These are phyloP conservation scores for Ophiostoma himal-ulmi DNA, from an alignment of 2,329 filamentous ascomycete genomes.

Conservation along the genomic window DNA sequence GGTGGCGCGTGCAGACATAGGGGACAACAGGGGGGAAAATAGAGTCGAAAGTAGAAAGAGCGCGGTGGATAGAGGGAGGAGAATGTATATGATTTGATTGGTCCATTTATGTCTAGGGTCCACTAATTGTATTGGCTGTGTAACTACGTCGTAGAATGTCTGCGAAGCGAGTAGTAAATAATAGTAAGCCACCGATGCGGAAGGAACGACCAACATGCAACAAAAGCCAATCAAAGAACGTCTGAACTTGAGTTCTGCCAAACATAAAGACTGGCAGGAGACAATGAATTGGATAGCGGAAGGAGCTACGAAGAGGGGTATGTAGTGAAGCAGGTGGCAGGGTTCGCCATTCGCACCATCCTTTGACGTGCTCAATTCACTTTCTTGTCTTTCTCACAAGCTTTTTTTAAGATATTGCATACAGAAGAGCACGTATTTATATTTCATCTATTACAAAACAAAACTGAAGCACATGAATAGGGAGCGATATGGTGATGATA, in stretches of 20 bases:
- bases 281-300: not conserved
- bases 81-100: not conserved
- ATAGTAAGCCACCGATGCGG: not conserved
- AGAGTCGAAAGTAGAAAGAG: constrained; percentile 16
- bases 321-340: not conserved
- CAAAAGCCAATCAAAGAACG: not conserved
- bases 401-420: not conserved
- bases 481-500: not conserved
- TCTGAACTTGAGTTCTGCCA: not conserved
- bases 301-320: constrained; percentile 3
- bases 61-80: not conserved
- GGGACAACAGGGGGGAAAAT: constrained; percentile 4
- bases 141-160: not conserved
- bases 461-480: not conserved
- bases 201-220: not conserved
- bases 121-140: constrained; percentile 5
- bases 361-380: not conserved
- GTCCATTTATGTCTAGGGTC: not conserved
- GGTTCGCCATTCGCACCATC: not conserved
- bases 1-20: constrained; percentile 22
- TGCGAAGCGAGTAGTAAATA: constrained; percentile 1
- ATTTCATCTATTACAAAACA: not conserved
- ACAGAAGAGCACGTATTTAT: no score
- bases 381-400: not conserved
- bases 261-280: not conserved